A percentile compares a stretch with the other conserved stretches of the same genome.
Conservation (phyloP, 2,329 filamentous ascomycete genomes). For the Myriosclerotinia scirpicola region DNA sequence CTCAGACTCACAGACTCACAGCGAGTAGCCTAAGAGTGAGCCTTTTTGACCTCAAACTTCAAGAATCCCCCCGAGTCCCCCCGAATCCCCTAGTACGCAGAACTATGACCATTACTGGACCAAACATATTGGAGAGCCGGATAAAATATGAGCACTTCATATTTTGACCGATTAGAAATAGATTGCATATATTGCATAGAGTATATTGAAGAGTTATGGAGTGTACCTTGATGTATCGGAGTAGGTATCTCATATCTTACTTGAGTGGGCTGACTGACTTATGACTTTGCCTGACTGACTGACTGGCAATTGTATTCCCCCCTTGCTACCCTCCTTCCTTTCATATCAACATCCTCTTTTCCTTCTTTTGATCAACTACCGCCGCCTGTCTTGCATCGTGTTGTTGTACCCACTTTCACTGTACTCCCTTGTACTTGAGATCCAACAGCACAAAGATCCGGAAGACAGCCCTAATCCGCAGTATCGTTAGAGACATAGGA, state of each 20-base stretch:
- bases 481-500: not conserved
- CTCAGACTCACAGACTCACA: not conserved
- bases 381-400: conserved; percentile 1
- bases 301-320: not conserved
- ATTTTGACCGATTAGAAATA: not conserved
- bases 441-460: conserved; percentile 9
- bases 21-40: conserved; percentile 2
- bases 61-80: not conserved
- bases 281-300: not conserved
- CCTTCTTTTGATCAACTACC: conserved; percentile 5
- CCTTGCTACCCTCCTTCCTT: not conserved
- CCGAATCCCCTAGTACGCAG: not conserved
- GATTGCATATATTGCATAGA: not conserved
- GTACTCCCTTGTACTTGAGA: conserved; percentile 11
- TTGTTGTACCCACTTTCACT: conserved; percentile 17
- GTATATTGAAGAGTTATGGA: not conserved
- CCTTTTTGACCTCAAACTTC: not conserved
- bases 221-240: not conserved
- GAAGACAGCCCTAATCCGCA: conserved; percentile 13
- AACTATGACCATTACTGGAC: not conserved
- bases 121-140: not conserved
- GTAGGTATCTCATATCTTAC: not conserved
- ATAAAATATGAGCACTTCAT: not conserved
- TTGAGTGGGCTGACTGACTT: conserved; percentile 3
- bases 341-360: not conserved